phyloP scores from a whole-genome alignment of 2,329 filamentous ascomycete genomes.

The Phyllosticta paracitricarpa region DNA sequence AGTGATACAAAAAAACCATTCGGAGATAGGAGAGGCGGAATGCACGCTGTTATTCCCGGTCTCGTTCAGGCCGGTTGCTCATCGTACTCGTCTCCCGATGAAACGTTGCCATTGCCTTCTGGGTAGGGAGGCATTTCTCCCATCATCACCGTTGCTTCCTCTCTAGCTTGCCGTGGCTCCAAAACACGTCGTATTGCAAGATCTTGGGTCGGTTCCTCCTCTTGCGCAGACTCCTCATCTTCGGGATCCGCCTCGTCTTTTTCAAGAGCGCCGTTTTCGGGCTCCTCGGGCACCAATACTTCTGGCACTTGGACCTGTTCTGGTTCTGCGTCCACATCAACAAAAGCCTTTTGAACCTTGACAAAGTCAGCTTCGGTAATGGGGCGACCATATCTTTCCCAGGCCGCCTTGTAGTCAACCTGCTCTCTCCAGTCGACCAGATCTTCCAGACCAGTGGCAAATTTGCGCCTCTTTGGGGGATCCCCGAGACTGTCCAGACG shows the following conservation, averaged over 20 bases:
- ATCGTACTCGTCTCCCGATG: background rate
- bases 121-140: background rate
- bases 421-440: conserved; percentile 39
- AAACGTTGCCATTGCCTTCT: background rate
- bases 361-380: conserved; percentile 6
- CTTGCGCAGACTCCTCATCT: no score
- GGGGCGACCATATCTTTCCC: conserved; percentile 33
- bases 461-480: conserved; percentile 15
- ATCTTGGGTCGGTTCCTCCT: no score
- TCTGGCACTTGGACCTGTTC: background rate
- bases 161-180: background rate
- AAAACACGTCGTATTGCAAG: background rate
- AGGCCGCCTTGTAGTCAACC: conserved; percentile 37
- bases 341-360: background rate
- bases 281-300: background rate
- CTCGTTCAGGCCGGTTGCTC: background rate
- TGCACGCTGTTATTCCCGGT: background rate
- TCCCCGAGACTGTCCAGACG: background rate
- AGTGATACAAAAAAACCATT: background rate
- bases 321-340: background rate
- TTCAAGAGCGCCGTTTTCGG: background rate
- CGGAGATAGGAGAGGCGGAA: background rate
- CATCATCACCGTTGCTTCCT: background rate
- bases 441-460: conserved; percentile 27
- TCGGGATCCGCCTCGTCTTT: background rate